A percentile compares a stretch with the other conserved stretches of the same genome.
Evolutionary conservation across 139 green algal genomes (phyloP).

Genomic region (Chlorella sp.): DNA sequence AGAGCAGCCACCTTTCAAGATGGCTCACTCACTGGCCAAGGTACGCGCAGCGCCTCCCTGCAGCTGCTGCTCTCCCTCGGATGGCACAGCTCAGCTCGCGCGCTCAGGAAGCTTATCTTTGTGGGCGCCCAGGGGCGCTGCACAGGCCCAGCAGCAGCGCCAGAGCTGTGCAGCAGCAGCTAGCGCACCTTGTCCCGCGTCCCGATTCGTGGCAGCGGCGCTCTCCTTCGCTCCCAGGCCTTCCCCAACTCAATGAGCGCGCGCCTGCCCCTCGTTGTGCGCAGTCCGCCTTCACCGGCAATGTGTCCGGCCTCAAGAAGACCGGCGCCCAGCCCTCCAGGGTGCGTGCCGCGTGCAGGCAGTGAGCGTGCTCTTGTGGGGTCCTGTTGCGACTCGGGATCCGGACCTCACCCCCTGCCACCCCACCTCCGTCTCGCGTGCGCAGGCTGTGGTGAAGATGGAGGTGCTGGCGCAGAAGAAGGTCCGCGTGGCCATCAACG

Average conservation of each 20-base stretch:
- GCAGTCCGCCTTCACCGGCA: slow-evolving; percentile 43
- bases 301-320: slow-evolving; percentile 32
- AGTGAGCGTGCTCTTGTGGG: too few relatives aligned
- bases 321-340: slow-evolving; percentile 25
- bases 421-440: not conserved
- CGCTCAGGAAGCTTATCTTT: too few relatives aligned
- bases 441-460: slow-evolving; percentile 22
- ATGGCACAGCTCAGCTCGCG: not conserved
- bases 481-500: slow-evolving; percentile 97
- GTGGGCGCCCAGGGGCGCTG: too few relatives aligned
- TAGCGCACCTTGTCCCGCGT: too few relatives aligned
- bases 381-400: too few relatives aligned
- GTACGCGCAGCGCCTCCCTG: not conserved
- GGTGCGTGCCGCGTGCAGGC: slow-evolving; percentile 20
- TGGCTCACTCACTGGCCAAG: slow-evolving; percentile 6
- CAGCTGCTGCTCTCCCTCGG: not conserved
- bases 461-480: slow-evolving; percentile 70
- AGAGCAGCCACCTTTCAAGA: too few relatives aligned
- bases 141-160: not conserved
- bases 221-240: not conserved
- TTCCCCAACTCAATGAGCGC: not conserved
- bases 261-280: not conserved
- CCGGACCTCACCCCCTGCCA: not conserved
- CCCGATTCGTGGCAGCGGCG: not conserved
- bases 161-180: too few relatives aligned